These are phyloP conservation scores for Diaporthe sp. DNA, from an alignment of 2,329 filamentous ascomycete species.

Conservation along the genomic window DNA sequence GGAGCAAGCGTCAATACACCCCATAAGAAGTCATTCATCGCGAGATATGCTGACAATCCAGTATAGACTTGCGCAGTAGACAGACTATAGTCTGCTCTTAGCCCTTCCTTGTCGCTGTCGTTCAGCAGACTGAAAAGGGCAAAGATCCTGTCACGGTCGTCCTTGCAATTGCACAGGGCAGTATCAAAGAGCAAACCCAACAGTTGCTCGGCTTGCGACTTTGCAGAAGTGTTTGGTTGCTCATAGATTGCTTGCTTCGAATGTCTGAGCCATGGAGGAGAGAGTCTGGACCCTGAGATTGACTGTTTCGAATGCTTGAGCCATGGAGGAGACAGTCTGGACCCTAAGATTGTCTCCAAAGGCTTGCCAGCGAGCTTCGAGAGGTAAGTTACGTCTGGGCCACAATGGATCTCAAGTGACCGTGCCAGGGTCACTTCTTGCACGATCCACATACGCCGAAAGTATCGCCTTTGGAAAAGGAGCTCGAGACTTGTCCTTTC, in stretches of 20 bases:
- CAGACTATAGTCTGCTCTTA: neutral
- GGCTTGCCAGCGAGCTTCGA: neutral
- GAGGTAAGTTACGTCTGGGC: neutral
- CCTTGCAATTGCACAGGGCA: neutral
- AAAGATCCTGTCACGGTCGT: neutral
- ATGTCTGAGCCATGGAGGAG: neutral
- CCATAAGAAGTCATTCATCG: neutral
- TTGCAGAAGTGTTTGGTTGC: no score
- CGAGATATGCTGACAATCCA: neutral
- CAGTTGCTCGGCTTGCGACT: neutral
- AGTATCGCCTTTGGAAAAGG: neutral
- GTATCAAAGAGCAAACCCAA: neutral
- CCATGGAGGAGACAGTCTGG: neutral
- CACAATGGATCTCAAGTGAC: neutral
- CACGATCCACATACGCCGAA: neutral
- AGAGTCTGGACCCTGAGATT: neutral
- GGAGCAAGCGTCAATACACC: neutral
- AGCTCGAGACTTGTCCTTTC: neutral
- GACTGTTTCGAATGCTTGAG: neutral
- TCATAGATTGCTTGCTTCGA: neutral
- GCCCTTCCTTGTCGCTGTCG: neutral
- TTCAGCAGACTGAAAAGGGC: neutral
- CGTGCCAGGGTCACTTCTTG: neutral
- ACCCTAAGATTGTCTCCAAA: neutral
- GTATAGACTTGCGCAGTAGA: neutral